These are phyloP conservation scores for Saccharomyces cerevisiae DNA, from an alignment of 805 yeast species.

Conservation along the genomic window DNA sequence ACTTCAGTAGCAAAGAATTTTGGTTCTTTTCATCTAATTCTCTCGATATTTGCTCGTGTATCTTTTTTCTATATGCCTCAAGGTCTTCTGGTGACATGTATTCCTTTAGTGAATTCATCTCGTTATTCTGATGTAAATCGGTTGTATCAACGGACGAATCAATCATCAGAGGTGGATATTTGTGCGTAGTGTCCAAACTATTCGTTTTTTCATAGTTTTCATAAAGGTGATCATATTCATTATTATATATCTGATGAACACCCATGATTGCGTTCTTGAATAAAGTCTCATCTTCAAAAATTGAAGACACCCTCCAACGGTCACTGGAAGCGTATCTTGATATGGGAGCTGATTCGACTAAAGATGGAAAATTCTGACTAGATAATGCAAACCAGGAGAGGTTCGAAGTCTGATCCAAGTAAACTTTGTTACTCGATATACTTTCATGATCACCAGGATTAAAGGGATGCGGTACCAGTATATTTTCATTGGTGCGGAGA, in stretches of 20 bases:
- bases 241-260: constrained; percentile 34
- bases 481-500: constrained; percentile 29
- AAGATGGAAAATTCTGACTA: constrained; percentile 64
- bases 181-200: not conserved
- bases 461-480: constrained; percentile 64
- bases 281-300: constrained; percentile 33
- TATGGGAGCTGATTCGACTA: constrained; percentile 71
- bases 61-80: constrained; percentile 17
- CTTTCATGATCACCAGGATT: constrained; percentile 22
- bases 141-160: constrained; percentile 13
- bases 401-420: constrained; percentile 52
- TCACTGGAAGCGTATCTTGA: constrained; percentile 47
- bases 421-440: constrained; percentile 35
- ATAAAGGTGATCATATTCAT: constrained; percentile 12
- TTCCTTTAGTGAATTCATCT: constrained; percentile 12
- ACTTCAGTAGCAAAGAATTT: constrained; percentile 7
- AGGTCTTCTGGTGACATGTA: constrained; percentile 25
- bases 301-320: constrained; percentile 36
- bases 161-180: constrained; percentile 14
- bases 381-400: constrained; percentile 86
- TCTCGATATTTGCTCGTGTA: constrained; percentile 21
- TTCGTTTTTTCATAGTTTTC: constrained; percentile 5
- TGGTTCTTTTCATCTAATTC: constrained; percentile 13
- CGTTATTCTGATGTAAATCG: not conserved
- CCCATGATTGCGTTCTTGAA: constrained; percentile 41